Percentiles rank a stretch among this genome's conserved stretches.
Conservation (phyloP, 2,329 filamentous ascomycete genomes). For the Coniochaeta hoffmannii region DNA sequence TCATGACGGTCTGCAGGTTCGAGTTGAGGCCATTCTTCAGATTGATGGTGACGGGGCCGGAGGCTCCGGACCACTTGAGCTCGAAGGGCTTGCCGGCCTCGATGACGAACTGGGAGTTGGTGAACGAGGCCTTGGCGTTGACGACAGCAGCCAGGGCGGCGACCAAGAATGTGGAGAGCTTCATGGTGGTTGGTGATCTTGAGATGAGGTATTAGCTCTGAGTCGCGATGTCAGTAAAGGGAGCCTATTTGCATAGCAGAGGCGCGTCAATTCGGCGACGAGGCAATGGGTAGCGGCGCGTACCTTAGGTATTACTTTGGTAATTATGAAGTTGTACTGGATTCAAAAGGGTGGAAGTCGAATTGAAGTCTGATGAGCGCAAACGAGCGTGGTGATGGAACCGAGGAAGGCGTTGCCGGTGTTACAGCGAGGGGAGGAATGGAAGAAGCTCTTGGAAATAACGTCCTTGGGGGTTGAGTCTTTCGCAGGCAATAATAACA, state of each 20-base stretch:
- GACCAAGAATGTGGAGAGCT: slow-evolving; percentile 28
- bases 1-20: slow-evolving; percentile 26
- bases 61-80: slow-evolving; percentile 33
- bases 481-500: neutral
- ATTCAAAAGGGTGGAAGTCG: neutral
- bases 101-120: slow-evolving; percentile 23
- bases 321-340: neutral
- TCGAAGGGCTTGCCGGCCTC: slow-evolving; percentile 31
- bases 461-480: neutral
- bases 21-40: slow-evolving; percentile 29
- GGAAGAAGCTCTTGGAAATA: neutral
- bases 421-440: neutral
- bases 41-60: slow-evolving; percentile 32
- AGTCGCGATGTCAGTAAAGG: neutral
- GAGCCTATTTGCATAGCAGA: neutral
- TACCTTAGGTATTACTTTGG: neutral
- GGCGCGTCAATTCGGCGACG: neutral
- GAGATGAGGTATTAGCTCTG: neutral
- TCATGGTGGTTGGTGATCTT: slow-evolving; percentile 26
- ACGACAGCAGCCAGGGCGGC: slow-evolving; percentile 25
- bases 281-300: neutral
- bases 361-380: neutral
- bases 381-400: neutral
- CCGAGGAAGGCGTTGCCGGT: neutral
- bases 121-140: slow-evolving; percentile 20